phyloP scores from a whole-genome alignment of 2,329 filamentous ascomycete genomes.

The Ophiocordyceps camponoti-rufipedis region DNA sequence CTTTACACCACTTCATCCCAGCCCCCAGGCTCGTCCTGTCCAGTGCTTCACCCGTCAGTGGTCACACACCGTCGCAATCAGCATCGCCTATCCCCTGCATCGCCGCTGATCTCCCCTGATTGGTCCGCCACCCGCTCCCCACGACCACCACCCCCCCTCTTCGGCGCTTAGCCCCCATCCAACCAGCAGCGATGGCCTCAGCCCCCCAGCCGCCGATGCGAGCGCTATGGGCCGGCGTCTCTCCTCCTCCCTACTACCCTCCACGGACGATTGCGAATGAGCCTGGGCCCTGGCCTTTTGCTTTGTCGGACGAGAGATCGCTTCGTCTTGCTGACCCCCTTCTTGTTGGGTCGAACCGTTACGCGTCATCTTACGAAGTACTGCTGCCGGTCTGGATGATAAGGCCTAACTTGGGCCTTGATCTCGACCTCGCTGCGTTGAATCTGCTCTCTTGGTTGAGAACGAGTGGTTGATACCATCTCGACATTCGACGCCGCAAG shows the following conservation, averaged over 20 bases:
- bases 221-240: not conserved
- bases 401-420: not conserved
- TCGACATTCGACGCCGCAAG: not conserved
- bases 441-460: not conserved
- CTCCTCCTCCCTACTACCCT: not conserved
- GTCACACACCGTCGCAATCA: not conserved
- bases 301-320: not conserved
- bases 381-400: not conserved
- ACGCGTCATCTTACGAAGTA: not conserved
- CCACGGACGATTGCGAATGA: not conserved
- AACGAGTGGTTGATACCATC: not conserved
- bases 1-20: not conserved
- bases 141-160: not conserved
- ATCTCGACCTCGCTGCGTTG: not conserved
- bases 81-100: too few species aligned
- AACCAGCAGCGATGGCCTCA: not conserved
- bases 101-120: not conserved
- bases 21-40: not conserved
- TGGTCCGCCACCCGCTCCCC: not conserved
- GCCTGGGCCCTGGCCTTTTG: not conserved
- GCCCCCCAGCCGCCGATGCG: not conserved
- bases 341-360: not conserved
- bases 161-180: not conserved
- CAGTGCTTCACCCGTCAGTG: not conserved
- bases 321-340: not conserved